A percentile compares a stretch with the other conserved stretches of the same genome.
phyloP scores from a whole-genome alignment of 768 basidiomycete species.

The Rhizopogon salebrosus region DNA sequence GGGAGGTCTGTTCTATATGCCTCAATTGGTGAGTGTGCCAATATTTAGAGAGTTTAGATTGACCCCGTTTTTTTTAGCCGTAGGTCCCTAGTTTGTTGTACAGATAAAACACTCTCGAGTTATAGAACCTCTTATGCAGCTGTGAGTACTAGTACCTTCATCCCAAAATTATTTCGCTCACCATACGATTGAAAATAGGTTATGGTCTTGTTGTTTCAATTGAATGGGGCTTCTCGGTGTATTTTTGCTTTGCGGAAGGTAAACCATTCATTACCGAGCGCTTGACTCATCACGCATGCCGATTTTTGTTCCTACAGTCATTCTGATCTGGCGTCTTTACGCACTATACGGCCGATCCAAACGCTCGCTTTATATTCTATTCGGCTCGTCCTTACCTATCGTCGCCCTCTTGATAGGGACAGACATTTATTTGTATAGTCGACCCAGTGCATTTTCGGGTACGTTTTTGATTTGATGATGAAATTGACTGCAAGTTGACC shows the following conservation, averaged over 20 bases:
- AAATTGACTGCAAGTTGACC: no score
- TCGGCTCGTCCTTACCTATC: not conserved
- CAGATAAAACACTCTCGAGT: no score
- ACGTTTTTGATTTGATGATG: no score
- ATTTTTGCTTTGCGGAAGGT: not conserved
- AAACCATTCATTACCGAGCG: not conserved
- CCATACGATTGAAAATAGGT: not conserved
- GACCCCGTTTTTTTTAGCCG: no score
- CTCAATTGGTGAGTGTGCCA: not conserved
- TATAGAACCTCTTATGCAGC: not conserved
- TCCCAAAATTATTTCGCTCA: not conserved
- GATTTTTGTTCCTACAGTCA: not conserved
- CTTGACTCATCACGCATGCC: not conserved
- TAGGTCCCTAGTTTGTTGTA: no score
- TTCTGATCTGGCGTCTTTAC: not conserved
- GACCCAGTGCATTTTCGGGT: not conserved
- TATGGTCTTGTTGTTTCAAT: not conserved
- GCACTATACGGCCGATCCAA: not conserved
- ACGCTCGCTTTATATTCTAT: not conserved
- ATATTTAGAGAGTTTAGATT: no score
- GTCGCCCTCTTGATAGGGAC: not conserved
- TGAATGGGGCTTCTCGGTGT: not conserved
- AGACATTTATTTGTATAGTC: not conserved
- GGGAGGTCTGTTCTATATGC: not conserved
- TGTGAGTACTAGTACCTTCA: not conserved